phyloP scores from a whole-genome alignment of 1,284 basidiomycete genomes.

The Pseudomicrostroma phylloplanum region DNA sequence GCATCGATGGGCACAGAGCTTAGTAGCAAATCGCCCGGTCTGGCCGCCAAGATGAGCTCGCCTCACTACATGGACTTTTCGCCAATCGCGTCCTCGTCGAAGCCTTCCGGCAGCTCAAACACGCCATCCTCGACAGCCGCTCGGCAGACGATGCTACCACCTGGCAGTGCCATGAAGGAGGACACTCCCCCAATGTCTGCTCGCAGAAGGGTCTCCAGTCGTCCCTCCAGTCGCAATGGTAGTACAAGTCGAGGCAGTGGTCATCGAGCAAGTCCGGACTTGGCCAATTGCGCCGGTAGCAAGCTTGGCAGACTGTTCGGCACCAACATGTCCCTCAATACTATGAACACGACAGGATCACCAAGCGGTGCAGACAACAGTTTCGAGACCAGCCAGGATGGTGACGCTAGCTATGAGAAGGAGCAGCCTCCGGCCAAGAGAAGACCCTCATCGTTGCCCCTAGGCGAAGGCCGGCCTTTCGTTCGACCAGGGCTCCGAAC shows the following conservation, averaged over 20 bases:
- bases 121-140: slow-evolving; percentile 18
- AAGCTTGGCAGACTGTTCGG: slow-evolving; percentile 32
- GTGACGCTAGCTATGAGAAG: slow-evolving; percentile 34
- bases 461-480: background rate
- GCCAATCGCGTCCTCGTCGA: slow-evolving; percentile 14
- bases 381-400: slow-evolving; percentile 16
- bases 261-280: background rate
- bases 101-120: slow-evolving; percentile 1
- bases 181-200: slow-evolving; percentile 9
- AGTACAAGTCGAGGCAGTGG: background rate
- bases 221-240: slow-evolving; percentile 5
- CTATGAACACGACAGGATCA: background rate
- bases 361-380: slow-evolving; percentile 10
- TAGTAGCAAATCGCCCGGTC: slow-evolving; percentile 27
- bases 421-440: slow-evolving; percentile 32
- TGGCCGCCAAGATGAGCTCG: slow-evolving; percentile 41
- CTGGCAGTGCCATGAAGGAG: slow-evolving; percentile 17
- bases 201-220: background rate
- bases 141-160: slow-evolving; percentile 17
- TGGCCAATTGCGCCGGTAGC: background rate
- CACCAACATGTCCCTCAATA: slow-evolving; percentile 37
- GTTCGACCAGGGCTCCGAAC: slow-evolving; percentile 9
- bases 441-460: slow-evolving; percentile 30
- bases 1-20: slow-evolving; percentile 38
- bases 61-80: slow-evolving; percentile 46